A percentile compares a stretch with the other conserved stretches of the same genome.
Conservation (phyloP, 345 rosid genomes). For the Orychophragmus violaceus region DNA sequence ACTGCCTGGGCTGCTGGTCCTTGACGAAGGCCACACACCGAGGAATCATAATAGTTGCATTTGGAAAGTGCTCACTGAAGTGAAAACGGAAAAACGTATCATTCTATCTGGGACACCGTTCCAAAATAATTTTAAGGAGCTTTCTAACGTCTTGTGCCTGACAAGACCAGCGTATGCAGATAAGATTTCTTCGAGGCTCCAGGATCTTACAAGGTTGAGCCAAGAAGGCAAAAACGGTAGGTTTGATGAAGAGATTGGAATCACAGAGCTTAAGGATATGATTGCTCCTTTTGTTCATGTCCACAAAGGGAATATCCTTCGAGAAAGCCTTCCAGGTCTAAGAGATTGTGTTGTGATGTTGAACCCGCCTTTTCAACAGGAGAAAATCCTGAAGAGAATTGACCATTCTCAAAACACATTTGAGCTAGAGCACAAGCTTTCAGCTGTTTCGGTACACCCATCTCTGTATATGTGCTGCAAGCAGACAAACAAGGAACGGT, state of each 20-base stretch:
- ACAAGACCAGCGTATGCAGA: slow-evolving; percentile 41
- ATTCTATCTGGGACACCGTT: slow-evolving; percentile 83
- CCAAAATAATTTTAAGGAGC: slow-evolving; percentile 72
- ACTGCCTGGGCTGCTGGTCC: slow-evolving; percentile 47
- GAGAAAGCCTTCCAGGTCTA: slow-evolving; percentile 60
- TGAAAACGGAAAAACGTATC: slow-evolving; percentile 50
- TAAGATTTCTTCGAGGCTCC: slow-evolving; percentile 10
- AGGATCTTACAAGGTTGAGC: slow-evolving; percentile 26
- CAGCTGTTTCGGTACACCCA: slow-evolving; percentile 59
- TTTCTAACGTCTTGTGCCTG: slow-evolving; percentile 50
- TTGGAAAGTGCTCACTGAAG: slow-evolving; percentile 52
- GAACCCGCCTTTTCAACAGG: slow-evolving; percentile 41
- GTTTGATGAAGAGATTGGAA: slow-evolving; percentile 32
- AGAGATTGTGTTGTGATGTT: slow-evolving; percentile 50
- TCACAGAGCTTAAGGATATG: slow-evolving; percentile 23
- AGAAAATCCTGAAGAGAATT: slow-evolving; percentile 34
- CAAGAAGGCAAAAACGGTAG: slow-evolving; percentile 32
- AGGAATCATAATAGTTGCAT: slow-evolving; percentile 48
- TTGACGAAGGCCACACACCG: slow-evolving; percentile 83
- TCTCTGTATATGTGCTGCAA: slow-evolving; percentile 28
- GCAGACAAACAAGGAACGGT: neutral
- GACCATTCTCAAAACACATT: slow-evolving; percentile 18
- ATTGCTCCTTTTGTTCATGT: slow-evolving; percentile 69
- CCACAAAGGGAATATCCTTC: slow-evolving; percentile 53
- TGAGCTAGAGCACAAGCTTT: slow-evolving; percentile 29